Evolutionary conservation across 1,139 yeast species (phyloP), one percentile per base, ranked within the genome.

Genomic region (Suhomyces chickasaworum): DNA sequence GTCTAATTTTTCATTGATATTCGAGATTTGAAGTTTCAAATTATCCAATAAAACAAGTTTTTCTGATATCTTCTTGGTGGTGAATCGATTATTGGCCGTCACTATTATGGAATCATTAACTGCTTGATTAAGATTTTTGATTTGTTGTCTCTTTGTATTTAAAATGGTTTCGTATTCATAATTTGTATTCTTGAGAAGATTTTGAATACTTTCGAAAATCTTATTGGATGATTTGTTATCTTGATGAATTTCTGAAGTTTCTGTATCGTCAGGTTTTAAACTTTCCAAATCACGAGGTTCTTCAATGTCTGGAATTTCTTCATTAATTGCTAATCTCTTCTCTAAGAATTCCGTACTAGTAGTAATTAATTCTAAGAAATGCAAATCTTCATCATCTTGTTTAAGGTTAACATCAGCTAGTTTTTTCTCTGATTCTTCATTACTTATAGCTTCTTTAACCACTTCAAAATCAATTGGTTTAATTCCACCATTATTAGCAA

Each of bases 381-480:
- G 70, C 16, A 60, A 68, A 38, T 63, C 59, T 6, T 44, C 51
- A 12, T 47, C 51, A 2, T 41, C 41, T 7, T 53, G 54, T 23
- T 60, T 66, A 17, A 45, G 46, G 37, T 44, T 39, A 31, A 48
- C 33, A 31, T 50, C 35, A n/a, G n/a, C n/a, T n/a, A n/a, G n/a
- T 42, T 52, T 47, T 25, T 58, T 54, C 16, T 47, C 49, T 39
- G 44, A 36, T 39, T 50, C 41, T 27, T 49, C 32, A 41, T 50
- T 46, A 21, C 56, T 53, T 9, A 59, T 39, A 2, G 60, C 53
- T 42, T 69, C 74, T 47, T 68, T 69, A n/a, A 70, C 69, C 43
- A 84, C 74, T 43, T 96, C 97, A 64, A 88, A 93, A 68, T 93
- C 98, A 13, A 77, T 69, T 2, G 99, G 96, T 50, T 88, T 81